Evolutionary conservation across 2,329 filamentous ascomycete genomes (phyloP), one percentile per base, ranked within the genome.

Genomic region (Myriangium duriaei): DNA sequence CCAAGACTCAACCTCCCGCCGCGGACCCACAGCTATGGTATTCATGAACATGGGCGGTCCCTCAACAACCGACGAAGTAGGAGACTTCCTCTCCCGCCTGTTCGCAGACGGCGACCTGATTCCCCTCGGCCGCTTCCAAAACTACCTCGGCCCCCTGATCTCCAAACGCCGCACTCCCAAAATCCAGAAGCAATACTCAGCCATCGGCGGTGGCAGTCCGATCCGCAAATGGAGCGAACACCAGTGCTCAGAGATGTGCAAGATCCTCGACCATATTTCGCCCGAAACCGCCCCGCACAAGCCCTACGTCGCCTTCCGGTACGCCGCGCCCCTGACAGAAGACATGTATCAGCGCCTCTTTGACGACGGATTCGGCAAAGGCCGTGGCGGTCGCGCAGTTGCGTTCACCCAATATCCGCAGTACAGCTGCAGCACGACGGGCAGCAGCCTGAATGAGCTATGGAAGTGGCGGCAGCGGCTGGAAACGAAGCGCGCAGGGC

Each of bases 11-110:
- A 73, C 73, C 1, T 74, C 71, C 34, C 69, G 72, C 2, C 72
- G 83, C 54, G 88, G 88, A 0, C 86, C 87, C 5, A 98, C 91
- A 4, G 91, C 91, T 30, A 96, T 98, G 76, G 91, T 98, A 11
- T 95, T 98, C 55, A 75, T 98, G 64, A 98, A 98, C 63, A 98
- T 98, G 91, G 91, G 91, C 43, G 91, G 91, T 0, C 91, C 91
- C 3, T 82, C 84, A 1, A 94, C 82, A 3, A 81, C 80, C 4
- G 74, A 79, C 48, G 86, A 98, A 64, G 91, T 98, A 24, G 79
- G 80, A 50, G 76, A 80, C 60, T 98, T 96, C 55, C 65, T 98
- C 33, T 91, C 81, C 58, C 77, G 87, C 50, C 68, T 98, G 49
- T 98, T 98, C 63, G 88, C 88, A 42, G 91, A 98, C 57, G 86